Evolutionary conservation across 2,329 filamentous ascomycete species (phyloP), one percentile per base, ranked within the genome.

Genomic region (Eutypa lata): DNA sequence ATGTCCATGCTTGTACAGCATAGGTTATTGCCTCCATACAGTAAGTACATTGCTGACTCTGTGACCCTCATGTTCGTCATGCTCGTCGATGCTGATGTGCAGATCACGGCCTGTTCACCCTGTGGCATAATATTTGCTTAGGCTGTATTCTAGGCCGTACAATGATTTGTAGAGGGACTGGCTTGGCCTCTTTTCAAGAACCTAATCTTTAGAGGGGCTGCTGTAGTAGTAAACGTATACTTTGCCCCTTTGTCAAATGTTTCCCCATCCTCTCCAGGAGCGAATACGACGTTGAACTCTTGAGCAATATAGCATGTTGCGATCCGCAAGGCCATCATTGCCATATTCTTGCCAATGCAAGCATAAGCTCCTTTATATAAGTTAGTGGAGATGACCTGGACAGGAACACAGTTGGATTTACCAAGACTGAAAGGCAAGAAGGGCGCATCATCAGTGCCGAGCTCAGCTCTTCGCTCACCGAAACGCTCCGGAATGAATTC

Each of bases 401-500:
- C 0, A 31, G 31, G 13, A 38, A 48, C 18, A 2, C 7, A 19
- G n/a, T 21, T 19, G 2, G 13, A 42, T 56, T 49, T 54, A 55
- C 62, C 63, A 1, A 49, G 33, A n/a, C 47, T 50, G 37, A 64
- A 66, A 1, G 63, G 62, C 13, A 65, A 47, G 40, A 55, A 65
- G 1, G 60, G 58, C 3, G 56, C 51, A 11, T 19, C 53, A 13
- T 62, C 56, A 2, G 60, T 65, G 7, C 53, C 53, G 55, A 66
- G 51, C 50, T 62, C 61, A 2, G 44, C 53, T 4, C 53, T 56
- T 14, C 51, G 48, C 44, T 61, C 58, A 22, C 60, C 55, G 28
- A 53, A 65, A 24, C 63, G 47, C 33, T 65, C 63, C 4, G 62
- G 63, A 10, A 64, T 53, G 44, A 65, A 60, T 16, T 59, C 57